phyloP scores from a whole-genome alignment of 345 rosid species.

The Garcia nutans region DNA sequence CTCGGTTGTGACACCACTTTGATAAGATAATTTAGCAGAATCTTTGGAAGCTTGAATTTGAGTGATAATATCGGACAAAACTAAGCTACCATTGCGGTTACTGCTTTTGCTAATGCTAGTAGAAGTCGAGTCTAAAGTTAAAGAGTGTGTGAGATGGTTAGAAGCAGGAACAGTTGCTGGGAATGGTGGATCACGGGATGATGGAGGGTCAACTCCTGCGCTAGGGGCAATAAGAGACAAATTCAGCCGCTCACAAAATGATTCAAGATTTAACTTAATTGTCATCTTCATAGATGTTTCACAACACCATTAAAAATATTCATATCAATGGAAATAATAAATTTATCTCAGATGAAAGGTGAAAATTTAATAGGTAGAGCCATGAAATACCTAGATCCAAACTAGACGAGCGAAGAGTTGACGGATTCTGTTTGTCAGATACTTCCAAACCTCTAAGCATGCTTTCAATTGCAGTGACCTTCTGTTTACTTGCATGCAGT shows the following conservation, averaged over 20 bases:
- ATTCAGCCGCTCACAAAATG: slow-evolving; percentile 54
- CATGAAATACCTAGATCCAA: slow-evolving; percentile 93
- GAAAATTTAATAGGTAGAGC: slow-evolving; percentile 21
- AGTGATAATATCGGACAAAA: slow-evolving; percentile 78
- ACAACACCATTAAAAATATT: slow-evolving; percentile 21
- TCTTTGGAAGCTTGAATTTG: slow-evolving; percentile 97
- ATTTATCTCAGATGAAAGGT: not conserved
- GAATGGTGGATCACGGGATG: slow-evolving; percentile 92
- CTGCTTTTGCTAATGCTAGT: slow-evolving; percentile 50
- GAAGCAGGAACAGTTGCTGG: slow-evolving; percentile 79
- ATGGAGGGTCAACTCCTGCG: slow-evolving; percentile 99
- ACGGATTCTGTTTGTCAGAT: slow-evolving; percentile 80
- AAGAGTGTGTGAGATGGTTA: slow-evolving; percentile 46
- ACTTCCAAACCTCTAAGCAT: slow-evolving; percentile 94
- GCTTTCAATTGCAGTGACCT: slow-evolving; percentile 98
- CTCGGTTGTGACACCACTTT: slow-evolving; percentile 54
- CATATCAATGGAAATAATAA: slow-evolving; percentile 7
- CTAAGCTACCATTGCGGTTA: slow-evolving; percentile 79
- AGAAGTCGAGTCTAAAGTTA: slow-evolving; percentile 53
- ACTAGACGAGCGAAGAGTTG: slow-evolving; percentile 77
- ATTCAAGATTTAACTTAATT: slow-evolving; percentile 18
- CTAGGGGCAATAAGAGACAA: slow-evolving; percentile 63
- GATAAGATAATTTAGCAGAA: slow-evolving; percentile 64
- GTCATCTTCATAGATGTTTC: slow-evolving; percentile 13
- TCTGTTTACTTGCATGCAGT: slow-evolving; percentile 95